phyloP scores from a whole-genome alignment of 75 land plant species.

The Isoetes taiwanensis region DNA sequence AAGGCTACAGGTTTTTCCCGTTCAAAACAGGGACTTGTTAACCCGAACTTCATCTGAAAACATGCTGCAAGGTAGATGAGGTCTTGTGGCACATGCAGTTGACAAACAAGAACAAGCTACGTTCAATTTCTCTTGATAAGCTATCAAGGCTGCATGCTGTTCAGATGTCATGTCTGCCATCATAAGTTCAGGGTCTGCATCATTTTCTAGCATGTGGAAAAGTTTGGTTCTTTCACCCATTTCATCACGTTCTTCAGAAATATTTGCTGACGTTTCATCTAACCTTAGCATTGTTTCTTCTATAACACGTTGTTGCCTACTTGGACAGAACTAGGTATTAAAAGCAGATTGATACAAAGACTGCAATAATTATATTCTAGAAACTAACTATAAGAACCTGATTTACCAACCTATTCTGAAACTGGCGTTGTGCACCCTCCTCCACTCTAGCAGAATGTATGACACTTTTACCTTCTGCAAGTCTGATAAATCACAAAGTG shows the following conservation, averaged over 20 bases:
- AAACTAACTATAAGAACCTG: too few relatives aligned
- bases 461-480: constrained; percentile 27
- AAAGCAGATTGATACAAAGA: too few relatives aligned
- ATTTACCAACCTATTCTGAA: constrained; percentile 41
- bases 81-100: neutral
- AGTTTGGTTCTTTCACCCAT: constrained; percentile 59
- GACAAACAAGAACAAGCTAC: constrained; percentile 11
- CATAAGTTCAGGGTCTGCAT: constrained; percentile 66
- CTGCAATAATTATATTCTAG: too few relatives aligned
- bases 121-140: constrained; percentile 48
- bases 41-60: constrained; percentile 35
- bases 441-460: constrained; percentile 58
- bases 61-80: neutral
- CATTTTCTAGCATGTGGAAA: constrained; percentile 41
- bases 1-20: too few relatives aligned
- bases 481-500: constrained; percentile 23
- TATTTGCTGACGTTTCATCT: neutral
- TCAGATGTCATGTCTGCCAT: constrained; percentile 73
- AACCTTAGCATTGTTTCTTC: too few relatives aligned
- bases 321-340: too few relatives aligned
- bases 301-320: neutral
- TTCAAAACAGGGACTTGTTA: too few relatives aligned
- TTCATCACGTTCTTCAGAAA: constrained; percentile 14
- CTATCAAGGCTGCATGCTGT: constrained; percentile 42
- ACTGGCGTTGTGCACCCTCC: constrained; percentile 18